Conservation (phyloP, 768 basidiomycete genomes). For the Boletus sp. region DNA sequence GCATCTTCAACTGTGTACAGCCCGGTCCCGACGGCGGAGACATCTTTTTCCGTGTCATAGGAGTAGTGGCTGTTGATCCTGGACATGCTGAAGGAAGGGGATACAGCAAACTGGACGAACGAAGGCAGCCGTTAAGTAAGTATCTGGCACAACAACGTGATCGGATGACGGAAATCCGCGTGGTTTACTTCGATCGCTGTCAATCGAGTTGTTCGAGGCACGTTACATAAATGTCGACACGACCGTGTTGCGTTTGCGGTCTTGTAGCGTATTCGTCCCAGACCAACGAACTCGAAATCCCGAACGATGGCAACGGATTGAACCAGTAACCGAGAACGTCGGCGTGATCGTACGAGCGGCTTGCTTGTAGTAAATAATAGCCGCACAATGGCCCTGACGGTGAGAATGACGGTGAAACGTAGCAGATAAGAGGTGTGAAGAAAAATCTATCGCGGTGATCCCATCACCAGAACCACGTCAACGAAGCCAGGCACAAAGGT, state of each 20-base stretch:
- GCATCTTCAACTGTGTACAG: constrained; percentile 19
- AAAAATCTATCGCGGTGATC: too few relatives aligned
- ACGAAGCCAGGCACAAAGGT: neutral
- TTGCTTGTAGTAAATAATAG: too few relatives aligned
- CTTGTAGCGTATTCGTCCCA: neutral
- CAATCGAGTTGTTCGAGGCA: neutral
- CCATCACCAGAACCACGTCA: neutral
- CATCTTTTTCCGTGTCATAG: constrained; percentile 22
- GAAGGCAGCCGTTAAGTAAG: neutral
- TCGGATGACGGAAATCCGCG: neutral
- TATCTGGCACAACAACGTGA: neutral
- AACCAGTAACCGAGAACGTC: too few relatives aligned
- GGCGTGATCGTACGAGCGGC: too few relatives aligned
- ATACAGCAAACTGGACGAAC: neutral
- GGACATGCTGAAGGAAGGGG: constrained; percentile 3
- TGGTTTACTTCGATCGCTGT: neutral
- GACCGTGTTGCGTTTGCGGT: too few relatives aligned
- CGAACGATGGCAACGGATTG: neutral
- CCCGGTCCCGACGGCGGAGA: neutral
- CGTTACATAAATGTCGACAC: too few relatives aligned
- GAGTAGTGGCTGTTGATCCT: neutral
- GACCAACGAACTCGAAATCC: neutral
- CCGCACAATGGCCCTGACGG: too few relatives aligned
- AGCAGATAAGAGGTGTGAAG: neutral
- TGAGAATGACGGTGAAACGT: neutral